Percentiles rank a stretch among this genome's conserved stretches.
Conservation (phyloP, 176 grass and related monocot genomes). For the Stipa capillata region DNA sequence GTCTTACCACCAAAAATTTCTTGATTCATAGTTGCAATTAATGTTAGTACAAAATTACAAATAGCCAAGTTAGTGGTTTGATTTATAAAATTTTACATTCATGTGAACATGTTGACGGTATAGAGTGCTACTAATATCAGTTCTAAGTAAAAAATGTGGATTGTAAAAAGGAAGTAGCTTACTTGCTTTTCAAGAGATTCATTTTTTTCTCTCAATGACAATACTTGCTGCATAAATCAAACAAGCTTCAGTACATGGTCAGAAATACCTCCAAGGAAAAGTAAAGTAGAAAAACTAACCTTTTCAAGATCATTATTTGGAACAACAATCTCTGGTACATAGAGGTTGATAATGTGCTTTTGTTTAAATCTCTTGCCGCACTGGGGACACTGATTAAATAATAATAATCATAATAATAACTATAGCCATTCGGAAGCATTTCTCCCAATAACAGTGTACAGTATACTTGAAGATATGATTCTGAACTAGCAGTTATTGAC, state of each 20-base stretch:
- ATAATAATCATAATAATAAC: neutral
- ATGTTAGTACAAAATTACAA: neutral
- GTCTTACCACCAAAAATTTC: neutral
- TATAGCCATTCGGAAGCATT: neutral
- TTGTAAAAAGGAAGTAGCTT: conserved; percentile 8
- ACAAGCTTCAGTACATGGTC: conserved; percentile 16
- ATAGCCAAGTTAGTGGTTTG: neutral
- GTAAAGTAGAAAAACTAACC: conserved; percentile 34
- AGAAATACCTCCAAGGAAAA: conserved; percentile 13
- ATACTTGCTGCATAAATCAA: conserved; percentile 67
- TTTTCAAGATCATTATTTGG: conserved; percentile 88
- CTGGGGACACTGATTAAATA: conserved; percentile 71
- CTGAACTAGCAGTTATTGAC: neutral
- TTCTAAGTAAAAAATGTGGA: neutral
- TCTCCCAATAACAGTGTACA: neutral
- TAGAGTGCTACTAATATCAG: neutral
- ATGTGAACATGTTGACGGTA: neutral
- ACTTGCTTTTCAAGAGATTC: conserved; percentile 66
- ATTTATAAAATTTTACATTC: neutral
- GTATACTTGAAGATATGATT: neutral
- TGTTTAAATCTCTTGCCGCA: conserved; percentile 53
- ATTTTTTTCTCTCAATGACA: conserved; percentile 60
- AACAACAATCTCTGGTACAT: conserved; percentile 72
- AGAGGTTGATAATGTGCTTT: conserved; percentile 79
- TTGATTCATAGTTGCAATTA: neutral